Conservation (phyloP, 192 early-diverging fungal genomes). For the Piromyces finnis region DNA sequence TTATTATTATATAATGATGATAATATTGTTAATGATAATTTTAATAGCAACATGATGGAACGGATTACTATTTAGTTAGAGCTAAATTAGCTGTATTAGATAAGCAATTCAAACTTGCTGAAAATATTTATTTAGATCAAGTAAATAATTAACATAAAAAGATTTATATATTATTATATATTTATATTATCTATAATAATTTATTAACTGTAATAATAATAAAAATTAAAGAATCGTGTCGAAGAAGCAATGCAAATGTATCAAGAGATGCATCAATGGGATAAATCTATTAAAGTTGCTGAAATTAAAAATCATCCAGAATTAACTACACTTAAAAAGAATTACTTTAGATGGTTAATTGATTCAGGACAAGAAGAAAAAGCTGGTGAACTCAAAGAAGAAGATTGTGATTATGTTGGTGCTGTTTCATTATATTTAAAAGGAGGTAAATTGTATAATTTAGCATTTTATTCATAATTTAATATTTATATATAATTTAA, state of each 20-base stretch:
- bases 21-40: too few relatives aligned
- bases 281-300: constrained; percentile 44
- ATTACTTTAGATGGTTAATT: constrained; percentile 44
- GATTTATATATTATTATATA: too few relatives aligned
- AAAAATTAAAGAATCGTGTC: constrained; percentile 18
- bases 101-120: constrained; percentile 42
- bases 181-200: too few relatives aligned
- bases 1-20: too few relatives aligned
- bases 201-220: background rate
- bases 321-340: constrained; percentile 29
- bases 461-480: too few relatives aligned
- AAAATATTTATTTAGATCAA: constrained; percentile 35
- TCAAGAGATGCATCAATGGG: constrained; percentile 50
- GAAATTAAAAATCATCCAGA: constrained; percentile 42
- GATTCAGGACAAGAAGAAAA: constrained; percentile 45
- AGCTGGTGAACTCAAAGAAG: constrained; percentile 38
- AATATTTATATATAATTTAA: too few relatives aligned
- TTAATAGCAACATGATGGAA: constrained; percentile 3
- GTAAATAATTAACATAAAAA: constrained; percentile 7
- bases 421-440: constrained; percentile 41
- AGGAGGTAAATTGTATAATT: too few relatives aligned
- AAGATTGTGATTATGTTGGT: constrained; percentile 25
- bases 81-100: constrained; percentile 34
- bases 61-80: constrained; percentile 18
- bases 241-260: constrained; percentile 52